These are phyloP conservation scores for Wickerhamiella nectarea DNA, from an alignment of 805 yeast genomes.

Conservation along the genomic window DNA sequence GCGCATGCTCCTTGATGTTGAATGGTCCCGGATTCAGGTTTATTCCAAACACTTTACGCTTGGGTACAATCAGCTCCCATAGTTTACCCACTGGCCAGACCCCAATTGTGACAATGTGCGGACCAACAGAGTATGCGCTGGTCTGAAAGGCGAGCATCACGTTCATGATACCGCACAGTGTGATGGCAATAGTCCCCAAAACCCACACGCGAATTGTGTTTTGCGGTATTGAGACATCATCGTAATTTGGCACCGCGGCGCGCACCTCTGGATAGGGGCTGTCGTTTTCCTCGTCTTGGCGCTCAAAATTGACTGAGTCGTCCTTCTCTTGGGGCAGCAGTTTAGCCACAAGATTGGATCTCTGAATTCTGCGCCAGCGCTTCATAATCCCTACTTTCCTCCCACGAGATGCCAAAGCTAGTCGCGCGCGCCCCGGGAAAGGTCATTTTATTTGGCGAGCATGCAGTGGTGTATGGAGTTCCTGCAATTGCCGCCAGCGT, in stretches of 20 bases:
- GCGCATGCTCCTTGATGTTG: conserved; percentile 49
- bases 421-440: conserved; percentile 68
- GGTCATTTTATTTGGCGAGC: conserved; percentile 92
- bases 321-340: not conserved
- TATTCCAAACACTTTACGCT: conserved; percentile 23
- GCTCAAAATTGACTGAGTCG: conserved; percentile 5
- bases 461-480: conserved; percentile 82
- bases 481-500: conserved; percentile 96
- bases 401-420: not conserved
- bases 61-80: conserved; percentile 32
- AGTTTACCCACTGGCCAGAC: conserved; percentile 51
- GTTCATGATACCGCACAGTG: conserved; percentile 47
- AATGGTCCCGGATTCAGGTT: conserved; percentile 47
- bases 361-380: not conserved
- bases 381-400: not conserved
- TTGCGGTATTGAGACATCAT: conserved; percentile 36
- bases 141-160: conserved; percentile 44
- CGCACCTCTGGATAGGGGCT: conserved; percentile 57
- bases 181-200: conserved; percentile 38
- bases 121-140: conserved; percentile 40
- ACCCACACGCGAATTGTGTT: conserved; percentile 46
- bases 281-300: conserved; percentile 17
- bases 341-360: not conserved
- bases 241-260: conserved; percentile 47
- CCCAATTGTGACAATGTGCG: conserved; percentile 44